Conservation (phyloP, 495 filamentous ascomycete species). For the Penicillium steckii region DNA sequence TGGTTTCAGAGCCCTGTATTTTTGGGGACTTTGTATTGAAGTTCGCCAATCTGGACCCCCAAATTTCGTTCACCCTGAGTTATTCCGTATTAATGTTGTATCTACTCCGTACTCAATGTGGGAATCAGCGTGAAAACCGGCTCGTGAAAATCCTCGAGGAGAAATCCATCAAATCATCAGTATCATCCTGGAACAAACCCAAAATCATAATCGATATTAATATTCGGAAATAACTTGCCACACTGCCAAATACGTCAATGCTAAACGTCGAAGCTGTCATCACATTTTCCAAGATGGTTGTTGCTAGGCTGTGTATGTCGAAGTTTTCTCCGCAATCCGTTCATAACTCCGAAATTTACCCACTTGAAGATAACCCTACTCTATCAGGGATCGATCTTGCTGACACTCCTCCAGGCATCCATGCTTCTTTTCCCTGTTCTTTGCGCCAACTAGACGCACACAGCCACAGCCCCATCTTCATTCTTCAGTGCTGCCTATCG, state of each 20-base stretch:
- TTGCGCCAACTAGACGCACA: conserved; percentile 1
- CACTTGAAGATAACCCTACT: not conserved
- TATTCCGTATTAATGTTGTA: too few relatives aligned
- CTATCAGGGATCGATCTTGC: not conserved
- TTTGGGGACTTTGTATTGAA: not conserved
- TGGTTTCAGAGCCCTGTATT: not conserved
- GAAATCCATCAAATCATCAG: not conserved
- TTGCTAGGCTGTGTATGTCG: too few relatives aligned
- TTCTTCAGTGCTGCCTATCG: conserved; percentile 9
- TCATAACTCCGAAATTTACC: not conserved
- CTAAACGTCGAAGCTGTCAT: not conserved
- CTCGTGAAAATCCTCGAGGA: not conserved
- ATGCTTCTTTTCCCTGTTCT: not conserved
- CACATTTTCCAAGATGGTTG: too few relatives aligned
- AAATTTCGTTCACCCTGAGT: not conserved
- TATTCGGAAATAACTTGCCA: not conserved
- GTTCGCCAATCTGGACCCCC: not conserved
- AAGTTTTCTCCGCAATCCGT: not conserved
- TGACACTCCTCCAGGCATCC: conserved; percentile 8
- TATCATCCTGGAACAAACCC: not conserved
- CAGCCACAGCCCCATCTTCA: conserved; percentile 19
- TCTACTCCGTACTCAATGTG: too few relatives aligned
- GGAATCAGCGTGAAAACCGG: too few relatives aligned
- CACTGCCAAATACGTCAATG: not conserved
- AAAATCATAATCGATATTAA: not conserved